Base-by-base conservation (phyloP, 1,284 basidiomycete species). In the Austroboletus niveus region DNA sequence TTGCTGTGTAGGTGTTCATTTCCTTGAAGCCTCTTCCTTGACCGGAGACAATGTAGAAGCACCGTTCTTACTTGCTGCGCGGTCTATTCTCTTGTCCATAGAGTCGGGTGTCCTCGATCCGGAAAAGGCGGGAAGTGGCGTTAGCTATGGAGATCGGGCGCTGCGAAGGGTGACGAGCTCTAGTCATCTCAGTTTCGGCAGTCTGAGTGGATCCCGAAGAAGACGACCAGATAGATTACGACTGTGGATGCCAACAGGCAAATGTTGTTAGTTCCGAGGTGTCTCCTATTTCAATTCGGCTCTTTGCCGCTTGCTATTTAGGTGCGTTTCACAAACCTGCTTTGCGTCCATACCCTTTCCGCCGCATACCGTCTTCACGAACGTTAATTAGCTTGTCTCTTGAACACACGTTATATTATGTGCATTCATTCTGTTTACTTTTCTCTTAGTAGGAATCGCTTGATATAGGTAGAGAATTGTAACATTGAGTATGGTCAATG, bases 121-220 rank as follows among this genome's bases (percentile, higher is more conserved):
- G 24, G 94, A 98, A 71, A 89, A 89, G 63, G 83, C 91, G 14
- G 94, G 93, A 0, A 93, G 91, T 51, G 96, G 96, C 34, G 93
- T 99, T 36, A 94, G 91, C 62, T 99, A 98, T 65, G 97, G 96
- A 11, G 96, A 98, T 70, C 81, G 96, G 49, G 89, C 92, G 12
- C 75, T 97, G 40, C 82, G 92, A 50, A 80, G 92, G 62, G 91
- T 94, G 36, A 90, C 87, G 59, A 90, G 87, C 66, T 88, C 88
- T 15, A 91, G 89, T 65, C 82, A 86, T 48, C 72, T 90, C 55
- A 90, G 87, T 64, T 91, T 91, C 67, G 87, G 87, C 15, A 89
- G 87, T 62, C 72, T 89, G 42, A 87, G 83, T 62, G 80, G 78
- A 22, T 71, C 77, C 41, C 81, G 82, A 47, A 76, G 76, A 62